Evolutionary conservation across 352 stramenopile species (phyloP).

Genomic region (Globisporangium viniferum): DNA sequence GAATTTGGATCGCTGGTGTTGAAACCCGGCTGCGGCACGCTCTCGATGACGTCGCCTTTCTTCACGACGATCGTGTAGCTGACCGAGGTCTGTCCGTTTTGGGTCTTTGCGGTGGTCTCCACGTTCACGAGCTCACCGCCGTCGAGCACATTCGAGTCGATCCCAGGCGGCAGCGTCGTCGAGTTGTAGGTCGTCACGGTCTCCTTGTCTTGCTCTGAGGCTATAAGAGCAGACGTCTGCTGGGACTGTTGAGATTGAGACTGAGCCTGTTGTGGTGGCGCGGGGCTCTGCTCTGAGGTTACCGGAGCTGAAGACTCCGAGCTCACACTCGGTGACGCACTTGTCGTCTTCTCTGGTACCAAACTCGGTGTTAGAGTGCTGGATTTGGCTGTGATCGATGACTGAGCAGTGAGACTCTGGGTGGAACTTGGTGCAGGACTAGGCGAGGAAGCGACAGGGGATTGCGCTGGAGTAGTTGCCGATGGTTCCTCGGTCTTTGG

Average conservation of each 20-base stretch:
- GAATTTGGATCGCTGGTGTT: slow-evolving; percentile 11
- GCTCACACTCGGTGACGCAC: neutral
- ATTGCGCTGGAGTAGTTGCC: slow-evolving; percentile 7
- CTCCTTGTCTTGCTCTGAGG: neutral
- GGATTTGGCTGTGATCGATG: neutral
- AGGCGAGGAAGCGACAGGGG: neutral
- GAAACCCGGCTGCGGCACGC: slow-evolving; percentile 8
- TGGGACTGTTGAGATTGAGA: neutral
- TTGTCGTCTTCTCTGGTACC: slow-evolving; percentile 7
- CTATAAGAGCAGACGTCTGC: no score
- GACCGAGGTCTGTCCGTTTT: slow-evolving; percentile 26
- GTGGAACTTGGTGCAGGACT: neutral
- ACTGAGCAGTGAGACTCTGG: neutral
- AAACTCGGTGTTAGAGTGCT: slow-evolving; percentile 6
- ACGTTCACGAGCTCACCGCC: slow-evolving; percentile 34
- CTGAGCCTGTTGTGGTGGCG: neutral
- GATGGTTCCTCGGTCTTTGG: neutral
- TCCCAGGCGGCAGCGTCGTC: slow-evolving; percentile 31
- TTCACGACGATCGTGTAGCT: slow-evolving; percentile 43
- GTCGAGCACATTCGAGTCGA: slow-evolving; percentile 30
- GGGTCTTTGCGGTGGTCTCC: slow-evolving; percentile 28
- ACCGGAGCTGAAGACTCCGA: neutral
- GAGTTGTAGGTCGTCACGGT: slow-evolving; percentile 32
- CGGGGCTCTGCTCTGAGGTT: neutral
- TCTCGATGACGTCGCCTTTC: slow-evolving; percentile 22